Evolutionary conservation across 2,329 filamentous ascomycete species (phyloP).

Genomic region (Penicillium capsulatum): DNA sequence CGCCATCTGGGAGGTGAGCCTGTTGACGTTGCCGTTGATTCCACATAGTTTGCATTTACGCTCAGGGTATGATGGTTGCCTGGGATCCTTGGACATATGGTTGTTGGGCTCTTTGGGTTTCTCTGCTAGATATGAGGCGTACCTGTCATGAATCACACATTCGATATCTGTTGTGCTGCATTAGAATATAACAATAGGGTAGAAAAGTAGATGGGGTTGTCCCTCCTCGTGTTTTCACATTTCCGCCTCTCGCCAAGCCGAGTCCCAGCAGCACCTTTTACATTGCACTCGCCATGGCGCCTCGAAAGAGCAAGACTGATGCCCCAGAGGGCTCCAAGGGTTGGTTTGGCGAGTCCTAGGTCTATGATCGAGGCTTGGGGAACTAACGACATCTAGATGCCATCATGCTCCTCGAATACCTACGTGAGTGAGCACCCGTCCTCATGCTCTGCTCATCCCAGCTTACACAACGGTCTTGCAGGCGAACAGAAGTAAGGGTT

Average conservation of each 20-base stretch:
- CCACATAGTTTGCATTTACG: conserved; percentile 21
- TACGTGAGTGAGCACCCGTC: conserved; percentile 40
- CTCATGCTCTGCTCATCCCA: neutral
- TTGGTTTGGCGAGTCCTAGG: conserved; percentile 11
- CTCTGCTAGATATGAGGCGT: conserved; percentile 15
- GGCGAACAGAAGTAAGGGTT: conserved; percentile 47
- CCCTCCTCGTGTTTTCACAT: neutral
- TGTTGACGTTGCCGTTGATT: conserved; percentile 4
- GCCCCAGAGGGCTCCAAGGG: conserved; percentile 30
- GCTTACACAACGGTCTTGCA: conserved; percentile 18
- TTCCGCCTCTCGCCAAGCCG: neutral
- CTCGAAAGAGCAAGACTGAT: conserved; percentile 37
- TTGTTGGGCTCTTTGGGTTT: conserved; percentile 12
- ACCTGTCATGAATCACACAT: conserved; percentile 9
- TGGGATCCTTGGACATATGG: conserved; percentile 22
- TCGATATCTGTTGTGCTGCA: neutral
- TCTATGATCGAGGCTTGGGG: neutral
- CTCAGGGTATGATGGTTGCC: conserved; percentile 15
- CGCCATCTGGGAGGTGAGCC: conserved; percentile 14
- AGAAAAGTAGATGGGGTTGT: too few relatives aligned
- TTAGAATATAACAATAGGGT: too few relatives aligned
- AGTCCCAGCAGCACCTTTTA: too few relatives aligned
- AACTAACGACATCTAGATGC: conserved; percentile 24
- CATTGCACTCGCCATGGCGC: conserved; percentile 33
- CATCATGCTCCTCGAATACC: conserved; percentile 48